Conservation (phyloP, 176 grass and related monocot species). For the Lolium perenne region DNA sequence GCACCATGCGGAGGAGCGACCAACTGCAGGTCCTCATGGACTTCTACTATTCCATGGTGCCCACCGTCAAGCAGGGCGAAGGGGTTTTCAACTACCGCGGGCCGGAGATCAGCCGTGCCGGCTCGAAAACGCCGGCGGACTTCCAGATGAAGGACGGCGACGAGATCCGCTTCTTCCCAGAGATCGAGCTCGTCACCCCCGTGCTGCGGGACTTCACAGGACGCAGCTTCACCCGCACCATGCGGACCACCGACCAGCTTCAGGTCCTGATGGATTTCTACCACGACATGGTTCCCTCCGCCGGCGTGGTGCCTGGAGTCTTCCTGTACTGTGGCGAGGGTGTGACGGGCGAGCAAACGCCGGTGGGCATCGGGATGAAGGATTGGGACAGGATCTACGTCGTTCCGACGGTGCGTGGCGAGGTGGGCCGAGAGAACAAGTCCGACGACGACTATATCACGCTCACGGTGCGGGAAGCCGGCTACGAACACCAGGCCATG, state of each 20-base stretch:
- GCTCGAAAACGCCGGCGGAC: not conserved
- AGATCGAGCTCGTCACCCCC: not conserved
- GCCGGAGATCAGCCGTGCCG: no score
- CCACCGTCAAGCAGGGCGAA: not conserved
- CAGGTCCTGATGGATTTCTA: not conserved
- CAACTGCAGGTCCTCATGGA: not conserved
- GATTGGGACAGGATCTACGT: not conserved
- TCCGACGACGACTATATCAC: not conserved
- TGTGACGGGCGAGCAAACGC: not conserved
- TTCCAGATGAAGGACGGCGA: not conserved
- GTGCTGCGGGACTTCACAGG: not conserved
- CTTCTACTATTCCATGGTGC: slow-evolving; percentile 20
- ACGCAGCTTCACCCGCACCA: not conserved
- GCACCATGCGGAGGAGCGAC: slow-evolving; percentile 10
- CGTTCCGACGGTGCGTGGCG: not conserved
- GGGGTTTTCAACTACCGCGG: not conserved
- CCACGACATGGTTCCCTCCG: not conserved
- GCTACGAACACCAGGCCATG: no score
- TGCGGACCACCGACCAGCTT: not conserved
- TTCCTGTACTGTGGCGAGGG: not conserved
- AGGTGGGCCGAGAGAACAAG: not conserved
- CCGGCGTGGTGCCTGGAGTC: not conserved
- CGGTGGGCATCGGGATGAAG: not conserved
- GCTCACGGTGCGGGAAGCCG: no score
- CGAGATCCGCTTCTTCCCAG: not conserved